A percentile compares a stretch with the other conserved stretches of the same genome.
These are phyloP conservation scores for Termitomyces sp. DNA, from an alignment of 768 basidiomycete species.

Conservation along the genomic window DNA sequence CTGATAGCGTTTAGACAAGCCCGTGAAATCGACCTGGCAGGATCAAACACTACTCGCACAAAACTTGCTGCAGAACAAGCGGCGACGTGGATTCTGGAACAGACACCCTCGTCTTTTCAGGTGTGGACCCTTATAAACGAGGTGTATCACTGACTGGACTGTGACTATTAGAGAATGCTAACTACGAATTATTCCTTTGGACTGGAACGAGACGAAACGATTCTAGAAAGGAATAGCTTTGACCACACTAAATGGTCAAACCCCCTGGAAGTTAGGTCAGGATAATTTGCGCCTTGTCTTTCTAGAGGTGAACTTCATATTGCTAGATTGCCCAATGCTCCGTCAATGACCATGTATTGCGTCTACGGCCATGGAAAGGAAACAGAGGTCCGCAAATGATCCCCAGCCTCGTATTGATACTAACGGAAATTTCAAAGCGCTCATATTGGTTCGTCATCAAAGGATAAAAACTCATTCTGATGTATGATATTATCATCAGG, in stretches of 20 bases:
- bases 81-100: slow-evolving; percentile 72
- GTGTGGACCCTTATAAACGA: slow-evolving; percentile 23
- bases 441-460: slow-evolving; percentile 66
- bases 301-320: not conserved
- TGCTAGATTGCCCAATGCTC: slow-evolving; percentile 75
- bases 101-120: slow-evolving; percentile 81
- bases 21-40: slow-evolving; percentile 14
- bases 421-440: slow-evolving; percentile 35
- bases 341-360: slow-evolving; percentile 88
- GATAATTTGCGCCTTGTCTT: not conserved
- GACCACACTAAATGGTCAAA: slow-evolving; percentile 91
- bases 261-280: slow-evolving; percentile 72
- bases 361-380: slow-evolving; percentile 95
- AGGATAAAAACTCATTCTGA: too few relatives aligned
- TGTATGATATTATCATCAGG: slow-evolving; percentile 27
- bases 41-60: slow-evolving; percentile 15
- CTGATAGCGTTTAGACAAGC: slow-evolving; percentile 71
- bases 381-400: slow-evolving; percentile 60
- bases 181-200: slow-evolving; percentile 83
- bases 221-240: slow-evolving; percentile 56
- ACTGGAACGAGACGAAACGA: slow-evolving; percentile 69
- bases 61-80: slow-evolving; percentile 83
- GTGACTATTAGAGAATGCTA: slow-evolving; percentile 62
- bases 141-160: slow-evolving; percentile 1
- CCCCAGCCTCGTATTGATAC: not conserved